Conservation (phyloP, 2,329 filamentous ascomycete species). For the Akanthomyces uredinophilus region DNA sequence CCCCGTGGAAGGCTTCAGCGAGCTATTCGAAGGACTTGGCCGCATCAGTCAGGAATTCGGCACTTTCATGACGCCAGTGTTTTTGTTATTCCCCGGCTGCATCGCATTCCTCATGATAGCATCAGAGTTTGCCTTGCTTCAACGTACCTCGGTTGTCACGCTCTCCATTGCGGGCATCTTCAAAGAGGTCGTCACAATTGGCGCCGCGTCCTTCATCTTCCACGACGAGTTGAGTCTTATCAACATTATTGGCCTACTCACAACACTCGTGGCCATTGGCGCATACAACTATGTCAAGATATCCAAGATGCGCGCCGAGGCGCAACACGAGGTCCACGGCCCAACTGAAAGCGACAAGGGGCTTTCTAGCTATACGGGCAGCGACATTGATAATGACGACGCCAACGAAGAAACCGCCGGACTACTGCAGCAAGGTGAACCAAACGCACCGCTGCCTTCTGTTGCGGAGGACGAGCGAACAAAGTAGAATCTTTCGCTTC, state of each 20-base stretch:
- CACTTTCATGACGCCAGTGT: conserved; percentile 55
- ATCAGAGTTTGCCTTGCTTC: conserved; percentile 89
- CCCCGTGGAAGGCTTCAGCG: conserved; percentile 73
- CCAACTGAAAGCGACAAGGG: conserved; percentile 30
- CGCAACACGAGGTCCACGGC: conserved; percentile 47
- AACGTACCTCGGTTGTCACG: conserved; percentile 93
- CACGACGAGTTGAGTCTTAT: conserved; percentile 80
- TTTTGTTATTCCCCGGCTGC: conserved; percentile 82
- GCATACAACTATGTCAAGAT: conserved; percentile 97
- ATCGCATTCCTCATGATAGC: conserved; percentile 97
- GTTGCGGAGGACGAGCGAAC: background rate
- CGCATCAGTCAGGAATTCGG: conserved; percentile 65
- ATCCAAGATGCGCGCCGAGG: conserved; percentile 76
- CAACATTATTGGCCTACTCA: conserved; percentile 80
- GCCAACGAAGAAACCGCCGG: conserved; percentile 41
- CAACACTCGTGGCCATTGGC: conserved; percentile 81
- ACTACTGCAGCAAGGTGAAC: conserved; percentile 33
- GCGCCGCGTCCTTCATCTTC: conserved; percentile 80
- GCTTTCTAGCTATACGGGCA: conserved; percentile 32
- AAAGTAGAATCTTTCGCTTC: background rate
- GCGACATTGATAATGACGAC: conserved; percentile 38
- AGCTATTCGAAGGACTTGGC: conserved; percentile 61
- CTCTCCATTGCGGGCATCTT: conserved; percentile 96
- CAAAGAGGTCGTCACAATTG: conserved; percentile 97
- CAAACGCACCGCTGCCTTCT: background rate